These are phyloP conservation scores for Myxozyma neotropica DNA, from an alignment of 805 yeast species.

Conservation along the genomic window DNA sequence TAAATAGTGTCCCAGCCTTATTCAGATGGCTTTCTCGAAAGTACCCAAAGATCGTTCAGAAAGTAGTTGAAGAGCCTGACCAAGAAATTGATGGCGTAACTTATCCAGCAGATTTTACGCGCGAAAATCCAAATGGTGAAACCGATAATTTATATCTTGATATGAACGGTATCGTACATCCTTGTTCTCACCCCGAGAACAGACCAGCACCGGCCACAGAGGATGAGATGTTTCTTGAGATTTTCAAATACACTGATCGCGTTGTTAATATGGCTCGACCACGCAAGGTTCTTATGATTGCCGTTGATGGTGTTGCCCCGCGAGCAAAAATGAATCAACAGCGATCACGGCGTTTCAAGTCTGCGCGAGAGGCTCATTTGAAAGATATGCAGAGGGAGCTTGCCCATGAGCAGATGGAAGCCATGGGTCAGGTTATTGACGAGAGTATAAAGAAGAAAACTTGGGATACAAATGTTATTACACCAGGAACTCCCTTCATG, in stretches of 20 bases:
- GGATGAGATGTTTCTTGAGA: slow-evolving; percentile 93
- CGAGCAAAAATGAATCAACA: slow-evolving; percentile 98
- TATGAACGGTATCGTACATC: slow-evolving; percentile 99
- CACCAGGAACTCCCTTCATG: slow-evolving; percentile 99
- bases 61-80: slow-evolving; percentile 75
- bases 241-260: slow-evolving; percentile 88
- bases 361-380: slow-evolving; percentile 87
- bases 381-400: slow-evolving; percentile 70
- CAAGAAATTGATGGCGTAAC: slow-evolving; percentile 58
- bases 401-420: slow-evolving; percentile 59
- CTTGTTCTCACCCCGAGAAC: slow-evolving; percentile 97
- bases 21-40: slow-evolving; percentile 93
- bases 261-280: slow-evolving; percentile 95
- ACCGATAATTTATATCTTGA: slow-evolving; percentile 90
- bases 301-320: slow-evolving; percentile 99
- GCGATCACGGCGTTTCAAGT: slow-evolving; percentile 86
- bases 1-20: slow-evolving; percentile 84
- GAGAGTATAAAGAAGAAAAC: slow-evolving; percentile 72
- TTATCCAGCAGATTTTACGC: slow-evolving; percentile 66
- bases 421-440: slow-evolving; percentile 74
- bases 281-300: slow-evolving; percentile 86
- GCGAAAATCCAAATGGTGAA: slow-evolving; percentile 94
- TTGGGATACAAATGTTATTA: slow-evolving; percentile 96
- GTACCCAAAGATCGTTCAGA: slow-evolving; percentile 91
- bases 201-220: slow-evolving; percentile 95